Percentiles rank a stretch among this genome's conserved stretches.
Evolutionary conservation across 176 grass and related monocot genomes (phyloP).

Genomic region (Paspalum notatum): DNA sequence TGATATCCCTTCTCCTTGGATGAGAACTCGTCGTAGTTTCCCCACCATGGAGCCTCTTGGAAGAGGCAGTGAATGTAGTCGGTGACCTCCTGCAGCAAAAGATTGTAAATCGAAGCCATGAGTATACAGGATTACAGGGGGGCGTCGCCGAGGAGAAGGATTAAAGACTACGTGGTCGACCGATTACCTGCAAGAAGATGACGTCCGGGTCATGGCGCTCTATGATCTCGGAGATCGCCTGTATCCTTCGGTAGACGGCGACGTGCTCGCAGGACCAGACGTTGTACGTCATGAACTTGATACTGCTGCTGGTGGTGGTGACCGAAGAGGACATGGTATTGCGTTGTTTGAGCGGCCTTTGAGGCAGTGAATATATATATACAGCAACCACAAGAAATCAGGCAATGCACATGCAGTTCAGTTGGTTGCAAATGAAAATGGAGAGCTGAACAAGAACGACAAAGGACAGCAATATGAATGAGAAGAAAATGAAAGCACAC

Average conservation of each 20-base stretch:
- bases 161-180: background rate
- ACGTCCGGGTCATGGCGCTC: background rate
- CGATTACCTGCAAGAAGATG: slow-evolving; percentile 37
- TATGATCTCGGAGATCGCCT: background rate
- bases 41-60: slow-evolving; percentile 22
- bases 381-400: background rate
- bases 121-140: background rate
- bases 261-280: slow-evolving; percentile 40
- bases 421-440: background rate
- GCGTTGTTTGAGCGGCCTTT: background rate
- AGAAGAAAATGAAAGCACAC: background rate
- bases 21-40: background rate
- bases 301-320: background rate
- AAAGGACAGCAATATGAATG: no score
- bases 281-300: slow-evolving; percentile 42
- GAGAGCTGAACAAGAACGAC: no score
- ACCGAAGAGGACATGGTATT: background rate
- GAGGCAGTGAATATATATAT: background rate
- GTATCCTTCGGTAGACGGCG: slow-evolving; percentile 3
- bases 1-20: background rate
- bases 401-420: background rate
- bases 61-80: background rate
- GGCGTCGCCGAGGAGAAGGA: no score
- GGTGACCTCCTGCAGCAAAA: slow-evolving; percentile 22
- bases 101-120: background rate